phyloP scores from a whole-genome alignment of 2,329 filamentous ascomycete genomes.

The Sarocladiaceae sp. region DNA sequence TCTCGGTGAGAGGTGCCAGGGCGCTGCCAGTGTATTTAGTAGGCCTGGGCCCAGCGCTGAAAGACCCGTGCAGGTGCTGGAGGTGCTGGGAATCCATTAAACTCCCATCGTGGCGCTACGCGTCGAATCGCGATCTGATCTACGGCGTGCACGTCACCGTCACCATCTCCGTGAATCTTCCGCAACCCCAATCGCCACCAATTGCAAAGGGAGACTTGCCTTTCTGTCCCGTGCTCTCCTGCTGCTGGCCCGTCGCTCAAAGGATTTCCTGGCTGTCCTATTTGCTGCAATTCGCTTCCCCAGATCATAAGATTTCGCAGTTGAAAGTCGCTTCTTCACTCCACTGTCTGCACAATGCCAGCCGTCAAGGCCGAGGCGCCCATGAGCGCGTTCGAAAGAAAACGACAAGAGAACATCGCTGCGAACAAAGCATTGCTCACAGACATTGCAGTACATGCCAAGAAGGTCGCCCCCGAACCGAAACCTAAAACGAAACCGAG shows the following conservation, averaged over 20 bases:
- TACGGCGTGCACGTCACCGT: constrained; percentile 8
- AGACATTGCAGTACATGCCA: constrained; percentile 66
- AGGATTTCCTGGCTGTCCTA: no score
- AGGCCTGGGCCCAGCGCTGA: no score
- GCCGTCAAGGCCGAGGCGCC: constrained; percentile 32
- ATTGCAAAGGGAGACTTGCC: not conserved
- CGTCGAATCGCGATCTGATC: constrained; percentile 9
- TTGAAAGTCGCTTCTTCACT: not conserved
- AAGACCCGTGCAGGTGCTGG: no score
- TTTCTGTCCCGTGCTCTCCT: not conserved
- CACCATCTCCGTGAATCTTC: constrained; percentile 7
- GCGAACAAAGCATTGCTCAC: constrained; percentile 76
- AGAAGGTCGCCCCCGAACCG: constrained; percentile 54
- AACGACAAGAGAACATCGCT: constrained; percentile 78
- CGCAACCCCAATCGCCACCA: constrained; percentile 6
- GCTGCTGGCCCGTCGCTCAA: not conserved
- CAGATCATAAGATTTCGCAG: not conserved
- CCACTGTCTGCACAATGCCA: constrained; percentile 32
- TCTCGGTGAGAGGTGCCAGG: no score
- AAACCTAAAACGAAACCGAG: constrained; percentile 34
- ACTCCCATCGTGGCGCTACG: no score
- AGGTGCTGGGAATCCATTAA: constrained; percentile 7
- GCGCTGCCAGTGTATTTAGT: no score
- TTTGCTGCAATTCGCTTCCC: not conserved
- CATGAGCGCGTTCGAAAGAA: constrained; percentile 80